Evolutionary conservation across 2,329 filamentous ascomycete genomes (phyloP).

Genomic region (Aspergillus cejpii): DNA sequence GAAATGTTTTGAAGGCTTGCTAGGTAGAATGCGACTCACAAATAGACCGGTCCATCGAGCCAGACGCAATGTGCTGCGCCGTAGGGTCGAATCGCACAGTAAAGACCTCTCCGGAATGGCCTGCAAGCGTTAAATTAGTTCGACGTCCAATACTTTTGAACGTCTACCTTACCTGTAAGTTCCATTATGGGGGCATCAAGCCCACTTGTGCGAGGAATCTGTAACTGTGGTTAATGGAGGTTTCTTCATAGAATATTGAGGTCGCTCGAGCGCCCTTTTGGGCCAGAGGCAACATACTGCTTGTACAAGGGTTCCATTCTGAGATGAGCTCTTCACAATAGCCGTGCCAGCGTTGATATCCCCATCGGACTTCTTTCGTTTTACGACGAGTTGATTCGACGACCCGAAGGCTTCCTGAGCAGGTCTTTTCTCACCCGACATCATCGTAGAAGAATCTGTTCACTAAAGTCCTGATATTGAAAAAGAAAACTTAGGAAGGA

Average conservation of each 20-base stretch:
- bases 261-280: background rate
- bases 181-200: slow-evolving; percentile 93
- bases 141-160: background rate
- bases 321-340: slow-evolving; percentile 49
- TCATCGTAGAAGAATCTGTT: slow-evolving; percentile 35
- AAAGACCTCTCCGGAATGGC: slow-evolving; percentile 76
- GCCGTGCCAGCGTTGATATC: slow-evolving; percentile 51
- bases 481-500: slow-evolving; percentile 4
- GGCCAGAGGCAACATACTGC: slow-evolving; percentile 47
- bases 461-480: slow-evolving; percentile 1
- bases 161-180: slow-evolving; percentile 55
- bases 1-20: background rate
- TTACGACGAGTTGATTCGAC: slow-evolving; percentile 70
- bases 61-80: slow-evolving; percentile 83
- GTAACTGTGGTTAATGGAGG: slow-evolving; percentile 18
- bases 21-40: slow-evolving; percentile 47
- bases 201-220: slow-evolving; percentile 73
- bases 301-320: slow-evolving; percentile 60
- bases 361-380: slow-evolving; percentile 71
- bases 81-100: slow-evolving; percentile 82
- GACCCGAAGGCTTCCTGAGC: slow-evolving; percentile 76
- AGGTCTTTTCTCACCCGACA: slow-evolving; percentile 88
- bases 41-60: slow-evolving; percentile 89
- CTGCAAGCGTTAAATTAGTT: slow-evolving; percentile 27
- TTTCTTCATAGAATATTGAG: background rate